Conservation (phyloP, 2,329 filamentous ascomycete species). For the Ophiognomonia clavigignenti-juglandacearum region DNA sequence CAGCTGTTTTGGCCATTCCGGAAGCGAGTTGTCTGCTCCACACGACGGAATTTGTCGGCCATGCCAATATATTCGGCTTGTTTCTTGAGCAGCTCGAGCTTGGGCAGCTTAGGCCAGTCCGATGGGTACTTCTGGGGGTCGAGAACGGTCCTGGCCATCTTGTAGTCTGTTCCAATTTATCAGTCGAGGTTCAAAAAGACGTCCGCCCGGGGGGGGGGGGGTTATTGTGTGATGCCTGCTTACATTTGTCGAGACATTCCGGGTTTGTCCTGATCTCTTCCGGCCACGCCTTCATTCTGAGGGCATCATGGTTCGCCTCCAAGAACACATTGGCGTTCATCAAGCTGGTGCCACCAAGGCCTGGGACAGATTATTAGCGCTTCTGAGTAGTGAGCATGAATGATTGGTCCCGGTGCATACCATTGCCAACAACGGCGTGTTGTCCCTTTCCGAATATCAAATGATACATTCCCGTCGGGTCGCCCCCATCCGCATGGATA, state of each 20-base stretch:
- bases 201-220: no score
- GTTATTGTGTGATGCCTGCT: conserved; percentile 25
- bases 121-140: conserved; percentile 55
- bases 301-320: conserved; percentile 49
- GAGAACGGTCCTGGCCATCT: conserved; percentile 49
- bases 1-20: conserved; percentile 54
- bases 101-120: conserved; percentile 53
- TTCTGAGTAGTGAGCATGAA: no score
- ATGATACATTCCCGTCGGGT: conserved; percentile 59
- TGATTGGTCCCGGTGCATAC: no score
- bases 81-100: conserved; percentile 50
- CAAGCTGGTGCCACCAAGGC: conserved; percentile 61
- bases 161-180: conserved; percentile 42
- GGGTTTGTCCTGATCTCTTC: conserved; percentile 44
- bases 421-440: conserved; percentile 57
- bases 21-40: conserved; percentile 61
- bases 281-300: conserved; percentile 54
- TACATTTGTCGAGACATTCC: conserved; percentile 43
- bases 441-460: conserved; percentile 59
- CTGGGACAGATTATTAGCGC: no score
- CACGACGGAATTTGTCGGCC: conserved; percentile 47
- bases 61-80: conserved; percentile 51
- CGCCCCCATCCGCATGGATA: conserved; percentile 40
- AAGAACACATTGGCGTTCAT: conserved; percentile 66
- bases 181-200: no score